These are phyloP conservation scores for Botrytis pseudocinerea DNA, from an alignment of 2,329 filamentous ascomycete genomes.

Conservation along the genomic window DNA sequence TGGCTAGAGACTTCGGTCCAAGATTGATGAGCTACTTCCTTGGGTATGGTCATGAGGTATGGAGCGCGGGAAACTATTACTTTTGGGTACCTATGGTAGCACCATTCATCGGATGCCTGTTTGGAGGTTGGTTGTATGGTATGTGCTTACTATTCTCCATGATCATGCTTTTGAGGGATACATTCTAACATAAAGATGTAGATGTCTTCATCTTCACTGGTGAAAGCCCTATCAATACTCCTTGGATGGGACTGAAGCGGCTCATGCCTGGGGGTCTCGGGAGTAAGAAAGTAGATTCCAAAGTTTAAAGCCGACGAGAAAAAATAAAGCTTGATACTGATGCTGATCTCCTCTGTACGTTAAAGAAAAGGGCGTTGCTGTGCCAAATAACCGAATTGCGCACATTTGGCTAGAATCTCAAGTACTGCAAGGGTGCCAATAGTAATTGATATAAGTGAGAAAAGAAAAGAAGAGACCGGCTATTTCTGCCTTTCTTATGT, in stretches of 20 bases:
- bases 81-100: constrained; percentile 76
- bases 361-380: neutral
- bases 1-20: constrained; percentile 70
- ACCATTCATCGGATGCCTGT: constrained; percentile 63
- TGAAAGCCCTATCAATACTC: constrained; percentile 38
- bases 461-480: neutral
- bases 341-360: neutral
- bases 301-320: neutral
- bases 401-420: neutral
- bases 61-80: constrained; percentile 67
- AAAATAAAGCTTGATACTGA: no score
- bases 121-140: constrained; percentile 66
- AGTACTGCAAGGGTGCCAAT: neutral
- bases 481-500: neutral
- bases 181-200: neutral
- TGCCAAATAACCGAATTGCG: neutral
- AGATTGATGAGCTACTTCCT: constrained; percentile 65
- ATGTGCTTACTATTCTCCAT: neutral
- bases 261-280: constrained; percentile 20
- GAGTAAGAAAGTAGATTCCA: neutral
- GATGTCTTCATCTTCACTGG: constrained; percentile 54
- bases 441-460: accelerated
- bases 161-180: neutral
- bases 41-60: constrained; percentile 69
- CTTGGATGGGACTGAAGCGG: constrained; percentile 37